Percentiles rank a stretch among this genome's conserved stretches.
These are phyloP conservation scores for Candida broadrunensis DNA, from an alignment of 805 yeast genomes.

Conservation along the genomic window DNA sequence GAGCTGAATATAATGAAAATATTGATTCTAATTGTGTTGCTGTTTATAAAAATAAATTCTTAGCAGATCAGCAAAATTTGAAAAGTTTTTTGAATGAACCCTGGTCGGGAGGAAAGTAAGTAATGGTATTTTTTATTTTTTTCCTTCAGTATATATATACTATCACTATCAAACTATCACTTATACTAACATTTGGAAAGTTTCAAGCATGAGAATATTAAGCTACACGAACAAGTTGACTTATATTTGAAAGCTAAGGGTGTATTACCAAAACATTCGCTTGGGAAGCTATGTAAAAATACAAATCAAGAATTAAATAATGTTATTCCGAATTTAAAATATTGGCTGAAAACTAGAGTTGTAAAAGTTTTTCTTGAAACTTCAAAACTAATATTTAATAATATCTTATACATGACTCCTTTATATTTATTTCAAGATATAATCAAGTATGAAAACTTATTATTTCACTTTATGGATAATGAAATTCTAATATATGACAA, in stretches of 20 bases:
- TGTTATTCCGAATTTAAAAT: neutral
- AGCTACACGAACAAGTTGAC: neutral
- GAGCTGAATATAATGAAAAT: neutral
- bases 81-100: neutral
- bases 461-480: neutral
- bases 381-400: neutral
- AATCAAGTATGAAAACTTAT: neutral
- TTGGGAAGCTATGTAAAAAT: neutral
- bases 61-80: conserved; percentile 1
- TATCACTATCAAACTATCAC: no score
- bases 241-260: neutral
- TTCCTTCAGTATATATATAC: no score
- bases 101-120: neutral
- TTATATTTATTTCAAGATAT: neutral
- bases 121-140: no score
- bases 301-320: neutral
- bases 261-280: neutral
- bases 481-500: neutral
- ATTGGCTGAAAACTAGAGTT: neutral
- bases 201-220: no score
- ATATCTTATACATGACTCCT: neutral
- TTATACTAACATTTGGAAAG: no score
- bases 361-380: neutral
- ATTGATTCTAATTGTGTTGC: neutral
- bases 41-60: neutral